These are phyloP conservation scores for Phytophthora vignae DNA, from an alignment of 352 stramenopile genomes.

Conservation along the genomic window DNA sequence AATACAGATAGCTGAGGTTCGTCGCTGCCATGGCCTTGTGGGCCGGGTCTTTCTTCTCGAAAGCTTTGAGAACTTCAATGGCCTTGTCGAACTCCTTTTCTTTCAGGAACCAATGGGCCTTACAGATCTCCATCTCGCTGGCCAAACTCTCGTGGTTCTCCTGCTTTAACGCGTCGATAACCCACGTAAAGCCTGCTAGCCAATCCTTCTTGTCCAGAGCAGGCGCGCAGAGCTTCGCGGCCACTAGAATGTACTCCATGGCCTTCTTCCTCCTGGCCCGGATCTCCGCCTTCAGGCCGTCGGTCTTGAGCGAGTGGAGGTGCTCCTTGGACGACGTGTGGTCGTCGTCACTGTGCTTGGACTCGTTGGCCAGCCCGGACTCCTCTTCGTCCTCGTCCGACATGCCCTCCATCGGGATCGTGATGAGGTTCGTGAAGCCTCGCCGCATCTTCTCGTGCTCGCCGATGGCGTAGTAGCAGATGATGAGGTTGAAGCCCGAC, in stretches of 20 bases:
- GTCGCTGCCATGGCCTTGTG: slow-evolving; percentile 95
- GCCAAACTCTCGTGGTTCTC: slow-evolving; percentile 91
- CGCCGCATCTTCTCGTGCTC: slow-evolving; percentile 95
- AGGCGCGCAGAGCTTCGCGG: slow-evolving; percentile 94
- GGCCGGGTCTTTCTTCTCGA: slow-evolving; percentile 95
- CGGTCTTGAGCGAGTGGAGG: slow-evolving; percentile 67
- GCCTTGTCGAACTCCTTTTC: slow-evolving; percentile 95
- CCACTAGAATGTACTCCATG: slow-evolving; percentile 94
- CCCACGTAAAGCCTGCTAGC: slow-evolving; percentile 94
- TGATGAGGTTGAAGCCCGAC: slow-evolving; percentile 96
- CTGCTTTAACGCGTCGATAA: slow-evolving; percentile 93
- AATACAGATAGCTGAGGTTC: slow-evolving; percentile 97
- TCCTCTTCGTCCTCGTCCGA: slow-evolving; percentile 90
- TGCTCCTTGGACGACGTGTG: slow-evolving; percentile 59
- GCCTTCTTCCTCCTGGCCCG: slow-evolving; percentile 78
- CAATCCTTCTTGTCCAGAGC: slow-evolving; percentile 94
- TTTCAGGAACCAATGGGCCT: slow-evolving; percentile 91
- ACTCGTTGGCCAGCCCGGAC: slow-evolving; percentile 59
- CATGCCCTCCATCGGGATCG: slow-evolving; percentile 90
- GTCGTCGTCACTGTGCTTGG: slow-evolving; percentile 50
- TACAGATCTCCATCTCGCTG: slow-evolving; percentile 92
- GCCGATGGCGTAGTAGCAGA: slow-evolving; percentile 97
- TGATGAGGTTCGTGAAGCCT: slow-evolving; percentile 92
- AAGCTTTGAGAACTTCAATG: slow-evolving; percentile 94
- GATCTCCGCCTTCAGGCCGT: slow-evolving; percentile 85